Evolutionary conservation across 2,329 filamentous ascomycete species (phyloP).

Genomic region (Trichoderma polysporum): DNA sequence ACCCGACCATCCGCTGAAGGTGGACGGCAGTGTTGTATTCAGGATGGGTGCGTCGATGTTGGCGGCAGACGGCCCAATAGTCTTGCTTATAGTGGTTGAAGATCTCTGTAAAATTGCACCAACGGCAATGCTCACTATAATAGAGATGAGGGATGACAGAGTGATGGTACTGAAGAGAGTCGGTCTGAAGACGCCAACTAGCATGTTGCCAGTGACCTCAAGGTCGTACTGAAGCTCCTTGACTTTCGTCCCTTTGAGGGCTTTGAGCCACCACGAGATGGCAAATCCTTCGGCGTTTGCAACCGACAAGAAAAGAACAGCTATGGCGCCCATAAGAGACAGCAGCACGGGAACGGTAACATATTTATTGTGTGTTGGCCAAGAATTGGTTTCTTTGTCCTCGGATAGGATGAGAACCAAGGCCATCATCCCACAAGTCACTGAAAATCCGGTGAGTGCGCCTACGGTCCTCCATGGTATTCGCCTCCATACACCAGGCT

Average conservation of each 20-base stretch:
- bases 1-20: conserved; percentile 16
- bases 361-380: conserved; percentile 1
- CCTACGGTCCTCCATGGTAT: background rate
- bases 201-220: conserved; percentile 2
- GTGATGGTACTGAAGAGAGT: background rate
- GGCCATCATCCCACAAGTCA: conserved; percentile 10
- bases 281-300: conserved; percentile 6
- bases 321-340: background rate
- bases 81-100: conserved; percentile 2
- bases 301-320: background rate
- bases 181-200: background rate
- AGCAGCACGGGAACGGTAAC: conserved; percentile 10
- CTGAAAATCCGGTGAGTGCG: background rate
- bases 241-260: background rate
- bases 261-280: conserved; percentile 18
- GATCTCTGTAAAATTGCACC: conserved; percentile 12
- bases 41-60: background rate
- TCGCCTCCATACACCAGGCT: conserved; percentile 11
- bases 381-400: conserved; percentile 5
- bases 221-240: conserved; percentile 18
- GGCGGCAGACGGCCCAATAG: background rate
- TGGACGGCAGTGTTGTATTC: conserved; percentile 5
- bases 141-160: background rate
- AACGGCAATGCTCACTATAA: background rate
- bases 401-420: background rate